Base-by-base conservation (phyloP, 331 rosid species). In the Ulmus americana region DNA sequence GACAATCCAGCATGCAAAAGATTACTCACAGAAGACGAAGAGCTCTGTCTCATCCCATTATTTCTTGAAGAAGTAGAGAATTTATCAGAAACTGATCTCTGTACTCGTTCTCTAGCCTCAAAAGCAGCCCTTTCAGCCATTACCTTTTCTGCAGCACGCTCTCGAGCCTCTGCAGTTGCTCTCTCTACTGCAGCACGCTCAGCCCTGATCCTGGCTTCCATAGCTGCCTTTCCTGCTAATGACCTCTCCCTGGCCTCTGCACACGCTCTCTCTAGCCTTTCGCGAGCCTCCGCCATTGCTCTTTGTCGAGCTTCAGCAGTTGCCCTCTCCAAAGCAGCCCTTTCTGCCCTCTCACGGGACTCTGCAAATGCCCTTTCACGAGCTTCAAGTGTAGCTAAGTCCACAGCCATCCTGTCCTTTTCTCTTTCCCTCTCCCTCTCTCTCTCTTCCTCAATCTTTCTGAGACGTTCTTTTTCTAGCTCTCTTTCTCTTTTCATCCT, bases 181-280 rank as follows among this genome's bases (percentile, higher is more conserved):
- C 96, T 79, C 78, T 88, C 97, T 49, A 88, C 88, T 50, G 96
- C 96, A 20, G 88, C 90, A 65, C 90, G 87, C 79, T 90, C 95
- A 64, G 83, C 84, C 72, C 83, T 85, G 63, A 90, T 55, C 87
- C 87, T 87, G 61, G 90, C 87, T 71, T 90, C 97, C 75, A 68
- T 62, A 64, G 78, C 68, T 69, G 78, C 73, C 75, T 80, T 87
- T 59, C 88, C 87, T 44, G 79, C 68, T 53, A 79, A 74, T n/a
- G 91, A 77, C 80, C 80, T 86, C 76, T 85, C 91, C 71, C 90
- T 79, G 59, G 95, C 95, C 80, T 85, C 97, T 53, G 90, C 88
- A 52, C 95, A 90, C n/a, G 89, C 95, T 72, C 80, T 90, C 79
- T 85, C 94, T 61, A 87, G 82, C 74, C 95, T 87, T 81, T 90